Conservation (phyloP, 495 filamentous ascomycete species). For the Lichenothelia convexa region DNA sequence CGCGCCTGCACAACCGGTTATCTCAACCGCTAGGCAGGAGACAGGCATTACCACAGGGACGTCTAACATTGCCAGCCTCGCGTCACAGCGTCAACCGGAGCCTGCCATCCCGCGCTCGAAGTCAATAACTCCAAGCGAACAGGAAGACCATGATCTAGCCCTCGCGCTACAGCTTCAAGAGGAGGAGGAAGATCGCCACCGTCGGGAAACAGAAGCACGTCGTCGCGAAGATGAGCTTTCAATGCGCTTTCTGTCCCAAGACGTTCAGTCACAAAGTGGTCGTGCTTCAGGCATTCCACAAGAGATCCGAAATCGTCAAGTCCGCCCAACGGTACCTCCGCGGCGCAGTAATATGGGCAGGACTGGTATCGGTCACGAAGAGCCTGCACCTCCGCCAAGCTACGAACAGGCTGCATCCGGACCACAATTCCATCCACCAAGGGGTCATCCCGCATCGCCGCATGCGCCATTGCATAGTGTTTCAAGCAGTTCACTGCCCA, state of each 20-base stretch:
- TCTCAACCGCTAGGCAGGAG: slow-evolving; percentile 1
- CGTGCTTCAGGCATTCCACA: neutral
- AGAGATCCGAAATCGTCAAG: slow-evolving; percentile 4
- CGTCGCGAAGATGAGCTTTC: slow-evolving; percentile 27
- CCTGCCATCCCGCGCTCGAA: slow-evolving; percentile 5
- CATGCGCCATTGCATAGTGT: slow-evolving; percentile 17
- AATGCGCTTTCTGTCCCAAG: slow-evolving; percentile 39
- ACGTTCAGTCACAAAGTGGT: slow-evolving; percentile 14
- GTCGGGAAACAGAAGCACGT: slow-evolving; percentile 22
- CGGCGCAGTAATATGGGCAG: slow-evolving; percentile 11
- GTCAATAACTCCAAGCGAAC: slow-evolving; percentile 23
- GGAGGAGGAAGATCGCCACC: slow-evolving; percentile 56
- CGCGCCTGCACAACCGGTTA: neutral
- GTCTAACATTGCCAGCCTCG: neutral
- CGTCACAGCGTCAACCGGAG: no score
- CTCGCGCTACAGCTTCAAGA: slow-evolving; percentile 68
- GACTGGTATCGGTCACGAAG: slow-evolving; percentile 12
- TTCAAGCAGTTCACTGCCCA: slow-evolving; percentile 4
- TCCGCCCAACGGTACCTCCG: slow-evolving; percentile 21
- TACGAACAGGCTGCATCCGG: slow-evolving; percentile 64
- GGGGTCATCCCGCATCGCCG: slow-evolving; percentile 36
- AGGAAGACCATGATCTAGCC: slow-evolving; percentile 64
- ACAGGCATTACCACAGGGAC: slow-evolving; percentile 2
- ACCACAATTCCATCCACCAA: slow-evolving; percentile 43
- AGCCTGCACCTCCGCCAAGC: slow-evolving; percentile 51